Conservation (phyloP, 1,139 yeast genomes). For the Debaryomycetaceae sp. region DNA sequence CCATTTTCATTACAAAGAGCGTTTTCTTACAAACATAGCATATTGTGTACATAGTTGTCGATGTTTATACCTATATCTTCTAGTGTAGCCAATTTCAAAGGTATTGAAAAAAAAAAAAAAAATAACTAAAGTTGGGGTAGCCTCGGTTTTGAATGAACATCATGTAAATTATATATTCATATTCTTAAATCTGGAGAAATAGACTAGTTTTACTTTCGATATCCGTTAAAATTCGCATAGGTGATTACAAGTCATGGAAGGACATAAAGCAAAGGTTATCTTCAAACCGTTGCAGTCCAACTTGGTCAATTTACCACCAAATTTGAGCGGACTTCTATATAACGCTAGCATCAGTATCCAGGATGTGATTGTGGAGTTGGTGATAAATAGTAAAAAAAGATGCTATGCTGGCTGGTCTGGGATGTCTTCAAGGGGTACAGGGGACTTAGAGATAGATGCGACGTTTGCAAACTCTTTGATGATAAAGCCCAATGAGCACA, state of each 20-base stretch:
- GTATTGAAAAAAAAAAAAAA: constrained; percentile 1
- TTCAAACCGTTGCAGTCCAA: constrained; percentile 45
- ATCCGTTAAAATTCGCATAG: neutral
- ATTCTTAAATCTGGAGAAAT: neutral
- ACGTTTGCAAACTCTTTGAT: constrained; percentile 45
- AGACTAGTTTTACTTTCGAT: too few species aligned
- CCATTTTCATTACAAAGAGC: too few species aligned
- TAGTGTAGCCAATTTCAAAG: too few species aligned
- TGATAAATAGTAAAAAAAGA: constrained; percentile 20
- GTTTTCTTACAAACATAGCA: too few species aligned
- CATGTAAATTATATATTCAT: neutral
- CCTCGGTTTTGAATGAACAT: neutral
- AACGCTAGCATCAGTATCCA: constrained; percentile 57
- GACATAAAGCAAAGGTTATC: constrained; percentile 27
- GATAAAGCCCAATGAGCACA: constrained; percentile 40
- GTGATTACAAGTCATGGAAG: constrained; percentile 27
- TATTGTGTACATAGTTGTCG: too few species aligned
- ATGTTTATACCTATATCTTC: too few species aligned
- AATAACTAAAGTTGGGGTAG: neutral
- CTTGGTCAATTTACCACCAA: constrained; percentile 57
- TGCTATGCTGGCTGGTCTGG: constrained; percentile 84
- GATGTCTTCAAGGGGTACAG: constrained; percentile 36
- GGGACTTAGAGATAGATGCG: constrained; percentile 38
- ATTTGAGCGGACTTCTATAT: constrained; percentile 45
- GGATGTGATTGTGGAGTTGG: constrained; percentile 53